A percentile compares a stretch with the other conserved stretches of the same genome.
Evolutionary conservation across 108 stramenopile species (phyloP).

Genomic region (Stephanodiscus minutulus): DNA sequence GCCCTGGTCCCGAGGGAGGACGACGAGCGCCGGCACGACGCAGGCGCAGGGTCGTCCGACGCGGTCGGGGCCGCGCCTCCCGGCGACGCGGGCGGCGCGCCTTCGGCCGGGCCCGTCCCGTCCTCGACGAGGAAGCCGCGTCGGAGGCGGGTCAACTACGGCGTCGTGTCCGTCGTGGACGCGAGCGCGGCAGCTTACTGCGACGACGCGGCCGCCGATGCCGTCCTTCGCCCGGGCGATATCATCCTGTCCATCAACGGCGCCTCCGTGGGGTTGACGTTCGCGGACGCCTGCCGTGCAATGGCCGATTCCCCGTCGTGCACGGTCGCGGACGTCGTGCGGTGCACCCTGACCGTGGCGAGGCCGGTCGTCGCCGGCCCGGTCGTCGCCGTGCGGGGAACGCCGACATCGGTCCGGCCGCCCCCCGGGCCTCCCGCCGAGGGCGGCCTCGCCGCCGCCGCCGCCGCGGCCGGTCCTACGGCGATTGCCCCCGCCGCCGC

Average conservation of each 20-base stretch:
- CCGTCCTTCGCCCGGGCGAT: constrained; percentile 57
- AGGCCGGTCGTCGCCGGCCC: constrained; percentile 1
- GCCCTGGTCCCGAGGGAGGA: constrained; percentile 45
- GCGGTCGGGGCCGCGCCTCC: neutral
- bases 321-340: constrained; percentile 5
- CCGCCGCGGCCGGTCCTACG: neutral
- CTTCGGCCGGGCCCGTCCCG: too few species aligned
- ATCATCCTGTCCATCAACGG: constrained; percentile 70
- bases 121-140: constrained; percentile 22
- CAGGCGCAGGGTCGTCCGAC: too few species aligned
- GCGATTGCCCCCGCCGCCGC: neutral
- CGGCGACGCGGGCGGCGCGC: constrained; percentile 13
- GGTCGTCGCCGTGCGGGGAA: neutral
- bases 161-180: constrained; percentile 62
- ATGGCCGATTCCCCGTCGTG: constrained; percentile 38
- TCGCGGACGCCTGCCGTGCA: constrained; percentile 55
- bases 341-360: constrained; percentile 32
- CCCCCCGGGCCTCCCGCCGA: neutral
- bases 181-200: constrained; percentile 54
- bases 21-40: too few species aligned
- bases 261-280: constrained; percentile 44
- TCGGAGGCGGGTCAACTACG: constrained; percentile 56
- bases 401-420: neutral
- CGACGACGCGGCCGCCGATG: neutral
- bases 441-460: neutral